These are phyloP conservation scores for Truncatella angustata DNA, from an alignment of 2,329 filamentous ascomycete species.

Conservation along the genomic window DNA sequence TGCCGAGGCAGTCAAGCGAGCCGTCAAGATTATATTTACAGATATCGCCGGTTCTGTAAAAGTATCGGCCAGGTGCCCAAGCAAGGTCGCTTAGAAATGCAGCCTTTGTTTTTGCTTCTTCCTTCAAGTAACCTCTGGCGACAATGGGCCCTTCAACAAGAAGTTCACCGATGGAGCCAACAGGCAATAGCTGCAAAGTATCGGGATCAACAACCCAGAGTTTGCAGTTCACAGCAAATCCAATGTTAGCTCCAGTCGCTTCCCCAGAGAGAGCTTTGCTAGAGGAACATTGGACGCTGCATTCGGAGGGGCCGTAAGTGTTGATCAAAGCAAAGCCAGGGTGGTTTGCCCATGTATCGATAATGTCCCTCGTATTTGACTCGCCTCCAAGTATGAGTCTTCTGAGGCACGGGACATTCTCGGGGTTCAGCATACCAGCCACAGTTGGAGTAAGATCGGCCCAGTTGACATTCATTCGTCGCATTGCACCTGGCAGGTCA, in stretches of 20 bases:
- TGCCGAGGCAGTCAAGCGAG: neutral
- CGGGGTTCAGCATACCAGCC: constrained; percentile 21
- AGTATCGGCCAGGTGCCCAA: neutral
- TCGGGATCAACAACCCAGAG: constrained; percentile 3
- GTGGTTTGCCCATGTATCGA: neutral
- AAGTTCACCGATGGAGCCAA: constrained; percentile 5
- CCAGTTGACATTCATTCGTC: constrained; percentile 16
- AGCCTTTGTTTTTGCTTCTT: neutral
- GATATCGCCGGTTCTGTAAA: constrained; percentile 6
- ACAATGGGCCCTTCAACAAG: constrained; percentile 5
- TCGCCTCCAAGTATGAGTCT: constrained; percentile 24
- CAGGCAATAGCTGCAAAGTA: neutral
- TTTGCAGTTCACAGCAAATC: neutral
- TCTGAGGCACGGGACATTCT: constrained; percentile 20
- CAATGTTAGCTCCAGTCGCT: neutral
- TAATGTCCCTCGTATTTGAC: constrained; percentile 14
- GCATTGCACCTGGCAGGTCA: constrained; percentile 28
- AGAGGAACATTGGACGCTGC: neutral
- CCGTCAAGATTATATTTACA: constrained; percentile 1
- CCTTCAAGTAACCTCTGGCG: constrained; percentile 3
- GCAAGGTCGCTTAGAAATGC: constrained; percentile 12
- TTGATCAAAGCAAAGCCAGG: constrained; percentile 3
- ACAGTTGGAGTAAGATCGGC: constrained; percentile 27
- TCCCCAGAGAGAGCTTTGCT: neutral
- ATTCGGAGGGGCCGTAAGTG: neutral